Base-by-base conservation (phyloP, 1,139 yeast genomes). In the Kodamaea sp. region DNA sequence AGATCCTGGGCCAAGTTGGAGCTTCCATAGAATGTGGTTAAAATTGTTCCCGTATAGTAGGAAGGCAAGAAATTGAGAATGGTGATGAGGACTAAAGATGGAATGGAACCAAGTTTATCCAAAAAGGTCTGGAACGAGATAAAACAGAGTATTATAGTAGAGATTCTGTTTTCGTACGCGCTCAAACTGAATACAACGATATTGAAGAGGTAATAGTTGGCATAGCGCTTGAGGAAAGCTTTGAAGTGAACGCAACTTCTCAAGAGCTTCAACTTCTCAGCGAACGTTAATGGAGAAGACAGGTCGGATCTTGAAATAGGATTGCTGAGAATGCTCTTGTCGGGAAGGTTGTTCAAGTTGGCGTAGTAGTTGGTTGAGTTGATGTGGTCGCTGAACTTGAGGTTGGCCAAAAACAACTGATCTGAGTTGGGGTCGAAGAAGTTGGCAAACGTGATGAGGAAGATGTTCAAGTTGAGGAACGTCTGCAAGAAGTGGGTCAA, bases 21-120 rank as follows among this genome's bases (percentile, higher is more conserved):
- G 7, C 74, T 58, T 3, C 80, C 78, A 63, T 73, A 69, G 44
- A 66, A 73, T 1, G 71, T 57, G 7, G 72, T 57, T 26, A 76
- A 49, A 20, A 73, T 55, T 5, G 60, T 41, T 15, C 70, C 53
- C 23, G 67, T 54, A 40, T 60, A 56, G 21, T 55, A 44, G 22
- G 60, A 53, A 1, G 77, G 73, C 19, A 61, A 33, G 15, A 66
- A 39, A 12, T 50, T 51, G 22, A 73, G 63, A 3, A 58, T 39
- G 3, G 61, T 36, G 5, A 40, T 53, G 31, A 68, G 66, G 7
- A 73, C 55, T 3, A 55, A 42, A 0, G 82, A 73, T 2, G 75
- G 59, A 1, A 69, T 51, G 0, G 76, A 59, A 2, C 83, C 83
- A 10, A 75, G 60, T 21, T 66, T 67, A 24, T 58, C 63, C 46